A percentile compares a stretch with the other conserved stretches of the same genome.
Evolutionary conservation across 106 monocot genomes (phyloP).

Genomic region (Allium sativum): DNA sequence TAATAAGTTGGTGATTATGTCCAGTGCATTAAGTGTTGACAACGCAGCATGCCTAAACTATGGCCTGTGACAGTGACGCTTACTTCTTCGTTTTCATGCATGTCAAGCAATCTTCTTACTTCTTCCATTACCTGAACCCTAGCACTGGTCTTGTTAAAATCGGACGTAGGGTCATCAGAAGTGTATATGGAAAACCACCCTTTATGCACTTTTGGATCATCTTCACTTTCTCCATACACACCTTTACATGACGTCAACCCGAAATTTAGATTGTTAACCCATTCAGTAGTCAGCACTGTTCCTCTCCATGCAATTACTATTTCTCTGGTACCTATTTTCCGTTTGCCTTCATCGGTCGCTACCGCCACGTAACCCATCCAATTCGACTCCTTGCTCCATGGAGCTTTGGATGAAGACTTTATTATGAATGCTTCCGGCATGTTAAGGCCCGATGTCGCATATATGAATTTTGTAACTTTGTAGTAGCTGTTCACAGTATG

Average conservation of each 20-base stretch:
- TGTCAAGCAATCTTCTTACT: slow-evolving; percentile 41
- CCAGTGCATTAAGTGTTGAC: slow-evolving; percentile 53
- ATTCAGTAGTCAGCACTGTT: slow-evolving; percentile 41
- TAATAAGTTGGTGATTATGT: slow-evolving; percentile 53
- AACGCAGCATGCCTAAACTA: slow-evolving; percentile 71
- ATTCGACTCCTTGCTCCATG: slow-evolving; percentile 60
- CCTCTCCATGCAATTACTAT: slow-evolving; percentile 69
- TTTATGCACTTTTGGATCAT: slow-evolving; percentile 18
- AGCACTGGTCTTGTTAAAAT: slow-evolving; percentile 29
- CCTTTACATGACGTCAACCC: slow-evolving; percentile 14
- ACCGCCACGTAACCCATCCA: slow-evolving; percentile 85
- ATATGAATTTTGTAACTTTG: slow-evolving; percentile 62
- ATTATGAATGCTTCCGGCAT: slow-evolving; percentile 61
- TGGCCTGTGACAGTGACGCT: slow-evolving; percentile 86
- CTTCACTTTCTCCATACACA: neutral
- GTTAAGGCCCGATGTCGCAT: slow-evolving; percentile 57
- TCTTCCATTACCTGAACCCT: slow-evolving; percentile 51
- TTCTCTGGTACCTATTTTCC: slow-evolving; percentile 44
- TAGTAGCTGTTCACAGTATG: slow-evolving; percentile 26
- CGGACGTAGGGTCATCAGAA: slow-evolving; percentile 19
- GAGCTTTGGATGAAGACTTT: slow-evolving; percentile 37
- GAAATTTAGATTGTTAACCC: slow-evolving; percentile 45
- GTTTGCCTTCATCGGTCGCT: slow-evolving; percentile 43
- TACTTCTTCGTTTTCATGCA: slow-evolving; percentile 46
- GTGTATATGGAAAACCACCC: slow-evolving; percentile 51